These are phyloP conservation scores for Cordia subcordata DNA, from an alignment of 257 asterid species.

Conservation along the genomic window DNA sequence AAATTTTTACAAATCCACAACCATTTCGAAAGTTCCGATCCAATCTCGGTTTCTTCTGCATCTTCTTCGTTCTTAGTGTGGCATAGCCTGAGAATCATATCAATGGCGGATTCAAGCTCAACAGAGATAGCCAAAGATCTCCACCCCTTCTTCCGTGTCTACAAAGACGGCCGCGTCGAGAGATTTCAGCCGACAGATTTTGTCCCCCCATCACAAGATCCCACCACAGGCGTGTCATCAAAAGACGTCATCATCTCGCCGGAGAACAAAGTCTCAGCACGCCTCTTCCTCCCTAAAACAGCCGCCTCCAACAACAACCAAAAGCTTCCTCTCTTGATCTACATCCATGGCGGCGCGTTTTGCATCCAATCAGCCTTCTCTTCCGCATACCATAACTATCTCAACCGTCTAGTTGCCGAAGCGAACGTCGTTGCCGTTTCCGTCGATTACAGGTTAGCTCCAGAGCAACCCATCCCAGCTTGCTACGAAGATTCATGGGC, in stretches of 20 bases:
- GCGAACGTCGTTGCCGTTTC: conserved; percentile 53
- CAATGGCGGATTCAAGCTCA: not conserved
- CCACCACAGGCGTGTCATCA: conserved; percentile 40
- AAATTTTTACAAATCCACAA: too few species aligned
- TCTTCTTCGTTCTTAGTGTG: not conserved
- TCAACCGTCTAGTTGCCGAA: conserved; percentile 35
- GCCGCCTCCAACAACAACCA: conserved; percentile 9
- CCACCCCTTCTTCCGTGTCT: conserved; percentile 42
- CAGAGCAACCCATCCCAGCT: conserved; percentile 64
- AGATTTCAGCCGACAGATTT: conserved; percentile 13
- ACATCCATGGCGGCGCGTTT: conserved; percentile 87
- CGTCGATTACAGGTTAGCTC: conserved; percentile 62
- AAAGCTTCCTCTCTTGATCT: conserved; percentile 54
- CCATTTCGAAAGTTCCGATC: too few species aligned
- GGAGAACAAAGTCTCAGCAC: conserved; percentile 33
- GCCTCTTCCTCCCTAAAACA: conserved; percentile 55
- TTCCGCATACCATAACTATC: conserved; percentile 36
- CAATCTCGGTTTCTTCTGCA: not conserved
- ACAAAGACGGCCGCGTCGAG: conserved; percentile 48
- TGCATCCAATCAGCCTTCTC: conserved; percentile 55
- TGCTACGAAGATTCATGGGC: conserved; percentile 63
- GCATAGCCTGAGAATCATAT: not conserved
- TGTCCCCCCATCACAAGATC: conserved; percentile 49
- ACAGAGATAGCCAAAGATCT: conserved; percentile 29
- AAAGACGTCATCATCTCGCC: conserved; percentile 49